Base-by-base conservation (phyloP, 1,284 basidiomycete species). In the Microstroma glucosiphilum region DNA sequence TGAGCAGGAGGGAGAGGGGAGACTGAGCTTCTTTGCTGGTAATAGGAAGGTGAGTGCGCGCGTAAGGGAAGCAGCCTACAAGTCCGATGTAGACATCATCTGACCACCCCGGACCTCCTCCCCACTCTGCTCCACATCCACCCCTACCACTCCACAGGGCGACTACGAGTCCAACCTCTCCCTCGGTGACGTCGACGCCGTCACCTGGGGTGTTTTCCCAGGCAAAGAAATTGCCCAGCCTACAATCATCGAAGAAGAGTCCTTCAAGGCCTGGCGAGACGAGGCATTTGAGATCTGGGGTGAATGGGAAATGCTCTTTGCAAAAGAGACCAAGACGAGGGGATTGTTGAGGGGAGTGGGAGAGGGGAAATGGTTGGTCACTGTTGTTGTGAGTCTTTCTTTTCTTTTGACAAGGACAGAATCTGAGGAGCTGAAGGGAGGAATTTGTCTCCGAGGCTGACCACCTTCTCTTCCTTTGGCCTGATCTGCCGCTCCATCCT, bases 281-380 rank as follows among this genome's bases (percentile, higher is more conserved):
- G 96, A 98, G 80, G 94, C 92, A 0, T 98, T 96, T 77, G 89
- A 87, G 8, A 94, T 96, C 67, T 99, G 94, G 94, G 84, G 85
- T 1, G 90, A 94, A 70, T 99, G 96, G 94, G 88, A 91, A 19
- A 85, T 88, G 25, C 87, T 91, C 65, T 96, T 92, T 77, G 85
- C 88, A 0, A 87, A 89, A 1, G 82, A 80, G 8, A 92, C 92
- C 0, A 81, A 84, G 7, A 88, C 92, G 61, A 84, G 91, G 58
- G 82, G 82, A 59, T 76, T 93, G 23, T 82, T 99, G 25, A 88
- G 93, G 60, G 70, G 80, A 7, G 84, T 97, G 37, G 82, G 86
- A 58, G 83, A 88, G 59, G 83, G 86, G 60, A 84, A 89, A 62
- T 99, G 94, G 93, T 82, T 99, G 59, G 87, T 98, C 67, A 96